These are phyloP conservation scores for Phytophthora quininea DNA, from an alignment of 352 stramenopile genomes.

Conservation along the genomic window DNA sequence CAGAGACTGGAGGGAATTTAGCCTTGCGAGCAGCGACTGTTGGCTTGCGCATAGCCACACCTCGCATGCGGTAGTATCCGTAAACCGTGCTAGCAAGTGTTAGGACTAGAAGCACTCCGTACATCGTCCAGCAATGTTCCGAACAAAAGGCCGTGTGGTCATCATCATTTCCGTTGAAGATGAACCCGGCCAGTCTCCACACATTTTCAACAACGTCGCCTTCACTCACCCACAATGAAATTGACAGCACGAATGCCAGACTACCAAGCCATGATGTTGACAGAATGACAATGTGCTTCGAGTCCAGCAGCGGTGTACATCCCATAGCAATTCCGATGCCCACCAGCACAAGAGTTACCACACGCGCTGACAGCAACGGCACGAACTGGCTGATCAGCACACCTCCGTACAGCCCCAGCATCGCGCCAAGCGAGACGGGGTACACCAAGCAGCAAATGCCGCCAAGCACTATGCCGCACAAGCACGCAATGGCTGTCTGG, in stretches of 20 bases:
- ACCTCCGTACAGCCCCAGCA: constrained; percentile 70
- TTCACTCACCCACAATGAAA: constrained; percentile 72
- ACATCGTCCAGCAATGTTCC: constrained; percentile 64
- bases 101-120: constrained; percentile 54
- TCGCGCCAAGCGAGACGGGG: constrained; percentile 56
- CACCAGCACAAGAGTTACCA: constrained; percentile 59
- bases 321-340: constrained; percentile 48
- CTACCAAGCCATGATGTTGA: constrained; percentile 73
- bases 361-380: constrained; percentile 56
- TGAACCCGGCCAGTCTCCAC: constrained; percentile 68
- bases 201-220: constrained; percentile 68
- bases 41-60: constrained; percentile 36
- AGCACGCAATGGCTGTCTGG: constrained; percentile 62
- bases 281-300: constrained; percentile 72
- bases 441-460: constrained; percentile 70
- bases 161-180: constrained; percentile 62
- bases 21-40: constrained; percentile 38
- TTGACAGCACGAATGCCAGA: constrained; percentile 66
- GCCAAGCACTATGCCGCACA: constrained; percentile 79
- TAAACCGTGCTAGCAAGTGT: constrained; percentile 41
- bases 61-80: constrained; percentile 56
- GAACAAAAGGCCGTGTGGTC: constrained; percentile 61
- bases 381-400: constrained; percentile 75
- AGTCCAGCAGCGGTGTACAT: constrained; percentile 40
- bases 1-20: constrained; percentile 63